phyloP scores from a whole-genome alignment of 2,329 filamentous ascomycete genomes.

The Xylaria sp. region DNA sequence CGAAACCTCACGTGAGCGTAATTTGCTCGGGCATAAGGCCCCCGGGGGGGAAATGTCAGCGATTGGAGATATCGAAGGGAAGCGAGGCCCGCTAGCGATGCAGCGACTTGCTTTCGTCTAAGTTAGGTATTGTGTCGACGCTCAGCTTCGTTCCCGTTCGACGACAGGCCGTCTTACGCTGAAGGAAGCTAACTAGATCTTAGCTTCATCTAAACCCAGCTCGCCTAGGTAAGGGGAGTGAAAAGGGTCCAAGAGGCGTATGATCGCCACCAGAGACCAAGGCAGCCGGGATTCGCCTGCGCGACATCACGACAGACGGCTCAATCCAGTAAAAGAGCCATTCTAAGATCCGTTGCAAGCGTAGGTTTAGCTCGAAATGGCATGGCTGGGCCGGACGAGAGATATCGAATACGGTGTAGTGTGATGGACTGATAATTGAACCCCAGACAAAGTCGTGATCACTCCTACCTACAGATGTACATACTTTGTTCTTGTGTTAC shows the following conservation, averaged over 20 bases:
- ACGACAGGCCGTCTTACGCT: background rate
- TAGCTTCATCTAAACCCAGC: slow-evolving; percentile 5
- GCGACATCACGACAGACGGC: background rate
- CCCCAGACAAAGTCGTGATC: background rate
- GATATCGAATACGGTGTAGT: background rate
- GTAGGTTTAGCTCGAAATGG: background rate
- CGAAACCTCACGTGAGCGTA: background rate
- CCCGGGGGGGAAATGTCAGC: background rate
- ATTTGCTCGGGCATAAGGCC: background rate
- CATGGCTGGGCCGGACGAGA: background rate
- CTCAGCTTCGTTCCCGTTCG: background rate
- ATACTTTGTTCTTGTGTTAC: too few species aligned
- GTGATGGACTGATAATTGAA: background rate
- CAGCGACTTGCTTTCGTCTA: background rate
- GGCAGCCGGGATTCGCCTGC: slow-evolving; percentile 19
- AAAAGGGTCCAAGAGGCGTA: slow-evolving; percentile 11
- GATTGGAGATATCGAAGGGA: too few species aligned
- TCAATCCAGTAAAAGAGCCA: background rate
- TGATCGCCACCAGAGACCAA: slow-evolving; percentile 21
- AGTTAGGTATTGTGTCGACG: too few species aligned
- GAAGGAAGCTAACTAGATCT: background rate
- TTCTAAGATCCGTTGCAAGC: background rate
- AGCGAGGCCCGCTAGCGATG: background rate
- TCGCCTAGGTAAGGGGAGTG: too few species aligned
- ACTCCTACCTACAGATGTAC: background rate